Percentiles rank a stretch among this genome's conserved stretches.
phyloP scores from a whole-genome alignment of 306 rosid species.

The Bauhinia variegata region DNA sequence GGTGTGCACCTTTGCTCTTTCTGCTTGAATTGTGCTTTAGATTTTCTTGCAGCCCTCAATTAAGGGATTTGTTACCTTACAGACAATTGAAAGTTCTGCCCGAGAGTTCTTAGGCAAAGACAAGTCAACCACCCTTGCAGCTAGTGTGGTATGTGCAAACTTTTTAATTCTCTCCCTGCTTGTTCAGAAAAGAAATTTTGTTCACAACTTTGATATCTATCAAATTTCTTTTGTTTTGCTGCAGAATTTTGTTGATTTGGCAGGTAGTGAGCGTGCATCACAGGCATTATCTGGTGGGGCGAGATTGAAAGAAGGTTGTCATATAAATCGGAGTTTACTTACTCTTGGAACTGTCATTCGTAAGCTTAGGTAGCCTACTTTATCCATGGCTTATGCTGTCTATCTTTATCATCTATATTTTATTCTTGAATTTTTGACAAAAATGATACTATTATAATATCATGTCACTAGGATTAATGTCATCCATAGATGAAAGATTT shows the following conservation, averaged over 20 bases:
- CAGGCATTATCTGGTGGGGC: slow-evolving; percentile 90
- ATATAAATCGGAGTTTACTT: slow-evolving; percentile 96
- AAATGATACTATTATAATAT: not conserved
- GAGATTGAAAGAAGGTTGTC: slow-evolving; percentile 97
- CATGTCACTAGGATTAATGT: not conserved
- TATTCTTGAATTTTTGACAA: not conserved
- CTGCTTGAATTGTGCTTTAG: slow-evolving; percentile 30
- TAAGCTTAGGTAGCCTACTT: slow-evolving; percentile 77
- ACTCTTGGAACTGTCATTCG: slow-evolving; percentile 96
- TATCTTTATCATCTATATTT: not conserved
- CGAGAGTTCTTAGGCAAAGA: slow-evolving; percentile 93
- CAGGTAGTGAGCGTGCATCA: slow-evolving; percentile 99
- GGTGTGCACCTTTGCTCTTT: slow-evolving; percentile 48
- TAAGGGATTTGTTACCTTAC: slow-evolving; percentile 43
- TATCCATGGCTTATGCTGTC: slow-evolving; percentile 38
- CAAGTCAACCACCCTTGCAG: slow-evolving; percentile 85
- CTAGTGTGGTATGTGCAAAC: slow-evolving; percentile 76
- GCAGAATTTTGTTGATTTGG: slow-evolving; percentile 98
- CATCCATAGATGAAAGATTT: not conserved
- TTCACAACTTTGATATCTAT: not conserved
- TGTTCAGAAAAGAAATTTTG: slow-evolving; percentile 15
- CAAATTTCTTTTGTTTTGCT: slow-evolving; percentile 37
- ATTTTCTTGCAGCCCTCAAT: slow-evolving; percentile 9
- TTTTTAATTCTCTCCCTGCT: slow-evolving; percentile 19
- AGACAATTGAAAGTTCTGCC: slow-evolving; percentile 98